These are phyloP conservation scores for Yarrowia hollandica DNA, from an alignment of 805 yeast species.

Conservation along the genomic window DNA sequence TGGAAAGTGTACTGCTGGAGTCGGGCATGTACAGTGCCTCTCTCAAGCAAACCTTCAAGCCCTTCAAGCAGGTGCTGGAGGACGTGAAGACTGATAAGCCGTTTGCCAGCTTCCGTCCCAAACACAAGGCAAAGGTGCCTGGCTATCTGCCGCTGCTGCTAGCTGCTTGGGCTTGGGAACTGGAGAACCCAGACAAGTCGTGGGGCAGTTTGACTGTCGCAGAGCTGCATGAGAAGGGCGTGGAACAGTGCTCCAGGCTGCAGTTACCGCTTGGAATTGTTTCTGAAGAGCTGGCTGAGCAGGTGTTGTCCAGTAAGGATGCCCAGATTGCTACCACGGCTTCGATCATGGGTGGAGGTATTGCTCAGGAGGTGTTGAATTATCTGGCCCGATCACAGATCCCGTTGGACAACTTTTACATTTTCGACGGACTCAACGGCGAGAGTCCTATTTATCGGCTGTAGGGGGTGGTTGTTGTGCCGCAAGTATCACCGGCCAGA, in stretches of 20 bases:
- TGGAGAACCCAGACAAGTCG: neutral
- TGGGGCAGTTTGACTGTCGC: neutral
- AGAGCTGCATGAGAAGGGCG: neutral
- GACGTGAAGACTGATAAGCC: neutral
- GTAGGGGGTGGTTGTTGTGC: conserved; percentile 32
- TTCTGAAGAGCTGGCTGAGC: conserved; percentile 42
- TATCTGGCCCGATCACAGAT: conserved; percentile 69
- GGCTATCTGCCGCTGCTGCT: neutral
- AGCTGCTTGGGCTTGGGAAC: conserved; percentile 11
- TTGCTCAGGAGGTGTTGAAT: conserved; percentile 90
- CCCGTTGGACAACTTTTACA: conserved; percentile 77
- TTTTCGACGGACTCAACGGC: conserved; percentile 69
- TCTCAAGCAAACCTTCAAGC: neutral
- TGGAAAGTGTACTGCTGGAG: neutral
- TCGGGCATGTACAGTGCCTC: neutral
- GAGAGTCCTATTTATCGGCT: conserved; percentile 75
- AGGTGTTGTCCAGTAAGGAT: conserved; percentile 41
- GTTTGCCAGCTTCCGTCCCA: neutral
- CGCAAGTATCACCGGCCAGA: neutral
- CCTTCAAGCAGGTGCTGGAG: conserved; percentile 16
- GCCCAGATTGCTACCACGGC: conserved; percentile 80
- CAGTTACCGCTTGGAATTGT: conserved; percentile 51
- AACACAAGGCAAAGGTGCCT: neutral
- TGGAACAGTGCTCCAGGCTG: conserved; percentile 35
- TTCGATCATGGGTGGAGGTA: conserved; percentile 84